Base-by-base conservation (phyloP, 805 yeast genomes). In the Brettanomyces naardenensis region DNA sequence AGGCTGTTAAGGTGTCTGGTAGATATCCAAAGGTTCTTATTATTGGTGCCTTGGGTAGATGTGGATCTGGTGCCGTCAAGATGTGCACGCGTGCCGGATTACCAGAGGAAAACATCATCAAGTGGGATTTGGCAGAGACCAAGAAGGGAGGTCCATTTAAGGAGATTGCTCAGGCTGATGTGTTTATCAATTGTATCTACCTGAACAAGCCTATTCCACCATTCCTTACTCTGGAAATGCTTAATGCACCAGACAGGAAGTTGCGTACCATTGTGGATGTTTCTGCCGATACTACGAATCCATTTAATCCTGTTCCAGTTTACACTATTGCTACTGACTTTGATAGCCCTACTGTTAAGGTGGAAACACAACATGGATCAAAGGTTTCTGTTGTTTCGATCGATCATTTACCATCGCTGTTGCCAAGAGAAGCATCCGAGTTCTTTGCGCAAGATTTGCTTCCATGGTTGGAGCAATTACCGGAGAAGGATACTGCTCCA, bases 51-150 rank as follows among this genome's bases (percentile, higher is more conserved):
- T 72, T 89, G 43, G 99, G 99, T 47, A 83, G 99, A 70, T 92
- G 97, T 67, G 99, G 99, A 39, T 79, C 95, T 10, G 99, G 99
- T 59, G 97, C 99, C 25, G 69, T 87, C 51, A 94, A 84, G 47
- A 69, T 89, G 40, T 75, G 86, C 64, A 72, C 69, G 44, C 82
- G 82, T 65, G 80, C 73, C 40, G 99, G 99, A 42, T 66, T 92
- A 41, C 95, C 97, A 38, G 92, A 85, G 31, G 74, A 66, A 40
- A 81, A 86, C 62, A 77, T 92, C 44, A 59, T 73, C 52, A 83
- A 85, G 68, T 92, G 99, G 99, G 99, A 92, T 64, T 87, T 92
- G 75, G 75, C 83, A 43, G 99, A 92, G 70, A 92, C 99, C 42
- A 80, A 92, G 49, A 78, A 73, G 64, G 98, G 98, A 46, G 99